Conservation (phyloP, 768 basidiomycete genomes). For the Suillus americanus region DNA sequence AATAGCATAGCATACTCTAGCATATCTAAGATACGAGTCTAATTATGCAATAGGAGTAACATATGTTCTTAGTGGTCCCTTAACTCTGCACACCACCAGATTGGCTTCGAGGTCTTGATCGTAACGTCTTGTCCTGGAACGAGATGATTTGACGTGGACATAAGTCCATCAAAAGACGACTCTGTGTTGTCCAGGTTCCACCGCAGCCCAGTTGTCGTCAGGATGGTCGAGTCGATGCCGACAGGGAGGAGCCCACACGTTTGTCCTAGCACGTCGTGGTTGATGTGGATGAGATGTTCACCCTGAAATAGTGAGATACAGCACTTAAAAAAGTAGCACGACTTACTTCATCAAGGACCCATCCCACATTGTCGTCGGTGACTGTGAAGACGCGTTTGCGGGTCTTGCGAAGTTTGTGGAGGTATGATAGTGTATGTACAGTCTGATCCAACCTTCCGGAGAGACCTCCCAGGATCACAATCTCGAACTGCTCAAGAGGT, state of each 20-base stretch:
- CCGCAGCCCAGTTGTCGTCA: slow-evolving; percentile 81
- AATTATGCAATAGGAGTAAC: slow-evolving; percentile 1
- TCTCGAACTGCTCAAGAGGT: slow-evolving; percentile 48
- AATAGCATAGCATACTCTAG: neutral
- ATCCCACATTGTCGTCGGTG: slow-evolving; percentile 89
- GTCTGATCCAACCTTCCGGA: slow-evolving; percentile 94
- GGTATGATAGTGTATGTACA: slow-evolving; percentile 79
- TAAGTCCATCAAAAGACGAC: slow-evolving; percentile 80
- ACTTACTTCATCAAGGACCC: slow-evolving; percentile 79
- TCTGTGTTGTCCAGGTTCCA: slow-evolving; percentile 78
- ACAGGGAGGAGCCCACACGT: slow-evolving; percentile 97
- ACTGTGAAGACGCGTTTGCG: slow-evolving; percentile 67
- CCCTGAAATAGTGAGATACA: slow-evolving; percentile 51
- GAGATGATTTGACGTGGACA: slow-evolving; percentile 95
- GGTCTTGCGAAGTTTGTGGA: slow-evolving; percentile 73
- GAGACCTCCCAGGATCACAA: slow-evolving; percentile 84
- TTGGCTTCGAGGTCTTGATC: slow-evolving; percentile 75
- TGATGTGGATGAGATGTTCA: slow-evolving; percentile 74
- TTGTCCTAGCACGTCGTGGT: slow-evolving; percentile 71
- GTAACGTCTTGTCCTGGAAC: slow-evolving; percentile 65
- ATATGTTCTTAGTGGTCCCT: slow-evolving; percentile 15
- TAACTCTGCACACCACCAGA: slow-evolving; percentile 90
- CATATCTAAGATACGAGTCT: neutral
- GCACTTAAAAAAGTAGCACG: neutral
- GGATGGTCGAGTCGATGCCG: slow-evolving; percentile 69